Evolutionary conservation across 164 flowering plant species (phyloP), one percentile per base, ranked within the genome.

Genomic region (Aristolochia contorta): DNA sequence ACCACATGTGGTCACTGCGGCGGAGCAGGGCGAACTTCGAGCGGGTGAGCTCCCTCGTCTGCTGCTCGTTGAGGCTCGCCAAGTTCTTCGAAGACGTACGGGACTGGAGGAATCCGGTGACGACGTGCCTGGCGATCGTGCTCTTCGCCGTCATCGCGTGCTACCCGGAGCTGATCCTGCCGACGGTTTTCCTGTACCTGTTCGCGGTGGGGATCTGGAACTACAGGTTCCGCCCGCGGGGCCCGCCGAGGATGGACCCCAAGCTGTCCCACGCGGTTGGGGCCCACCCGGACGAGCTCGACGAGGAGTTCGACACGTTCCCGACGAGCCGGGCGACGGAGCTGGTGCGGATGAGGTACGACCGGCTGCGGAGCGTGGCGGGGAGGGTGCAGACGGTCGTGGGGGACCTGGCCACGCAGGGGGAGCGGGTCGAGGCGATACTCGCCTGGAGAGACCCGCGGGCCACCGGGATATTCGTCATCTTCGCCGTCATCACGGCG

Each of bases 401-500:
- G 2, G 94, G 94, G 22, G 97, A 89, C 62, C 63, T 89, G 73
- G 97, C 97, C 2, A 78, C 84, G 10, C 97, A 89, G 63, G 88
- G 82, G 47, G 97, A 89, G 68, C 77, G 97, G 41, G 66, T 74
- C 37, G 81, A 79, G 22, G 75, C 84, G 3, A 33, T 89, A 48
- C 77, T 89, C 10, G 84, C 83, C 77, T 89, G 97, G 97, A 69
- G 97, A 47, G 97, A 89, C 65, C 85, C 96, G 32, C 78, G 93
- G 53, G 93, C 89, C 16, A 86, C 93, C 0, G 78, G 83, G 7
- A 77, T 89, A 21, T 79, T 89, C 73, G 77, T 89, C 65, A 56
- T 80, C 65, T 69, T 83, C 64, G 69, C 93, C 0, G 69, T 86
- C 77, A 58, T 79, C 19, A 66, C 62, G 69, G 93, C 93, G 0